A percentile compares a stretch with the other conserved stretches of the same genome.
phyloP scores from a whole-genome alignment of 805 yeast genomes.

The Yarrowia alimentaria region DNA sequence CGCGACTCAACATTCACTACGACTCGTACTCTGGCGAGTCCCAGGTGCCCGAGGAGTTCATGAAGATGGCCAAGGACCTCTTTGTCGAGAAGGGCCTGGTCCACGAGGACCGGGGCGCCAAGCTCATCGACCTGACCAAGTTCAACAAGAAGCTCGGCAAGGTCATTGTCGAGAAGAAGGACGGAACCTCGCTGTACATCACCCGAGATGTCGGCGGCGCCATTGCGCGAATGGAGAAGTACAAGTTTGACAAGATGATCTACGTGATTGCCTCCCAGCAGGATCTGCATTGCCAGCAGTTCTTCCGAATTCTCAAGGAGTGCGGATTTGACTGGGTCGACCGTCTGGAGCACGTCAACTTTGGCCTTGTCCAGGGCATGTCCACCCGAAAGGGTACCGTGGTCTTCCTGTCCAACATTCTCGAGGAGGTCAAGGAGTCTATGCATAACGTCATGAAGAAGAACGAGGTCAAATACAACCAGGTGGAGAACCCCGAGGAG shows the following conservation, averaged over 20 bases:
- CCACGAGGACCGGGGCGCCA: slow-evolving; percentile 87
- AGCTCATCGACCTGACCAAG: slow-evolving; percentile 76
- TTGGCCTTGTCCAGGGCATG: slow-evolving; percentile 99
- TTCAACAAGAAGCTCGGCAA: slow-evolving; percentile 91
- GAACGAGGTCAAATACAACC: slow-evolving; percentile 86
- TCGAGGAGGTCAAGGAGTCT: slow-evolving; percentile 87
- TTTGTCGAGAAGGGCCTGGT: slow-evolving; percentile 69
- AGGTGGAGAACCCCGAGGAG: slow-evolving; percentile 88
- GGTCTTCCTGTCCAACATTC: slow-evolving; percentile 90
- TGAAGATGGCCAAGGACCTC: slow-evolving; percentile 61
- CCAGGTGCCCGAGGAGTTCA: slow-evolving; percentile 72
- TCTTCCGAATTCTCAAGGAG: slow-evolving; percentile 88
- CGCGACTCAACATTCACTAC: slow-evolving; percentile 83
- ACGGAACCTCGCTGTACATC: slow-evolving; percentile 90
- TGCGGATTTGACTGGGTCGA: slow-evolving; percentile 88
- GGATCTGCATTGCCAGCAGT: slow-evolving; percentile 90
- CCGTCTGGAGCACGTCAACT: slow-evolving; percentile 77
- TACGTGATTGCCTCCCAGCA: slow-evolving; percentile 96
- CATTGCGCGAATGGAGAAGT: slow-evolving; percentile 77
- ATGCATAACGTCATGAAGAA: slow-evolving; percentile 97
- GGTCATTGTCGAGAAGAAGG: slow-evolving; percentile 87
- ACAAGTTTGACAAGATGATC: slow-evolving; percentile 90
- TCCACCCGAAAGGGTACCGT: slow-evolving; percentile 98
- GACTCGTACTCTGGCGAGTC: slow-evolving; percentile 95
- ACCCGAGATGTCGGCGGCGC: slow-evolving; percentile 98